These are phyloP conservation scores for Extremus antarcticus DNA, from an alignment of 495 filamentous ascomycete genomes.

Conservation along the genomic window DNA sequence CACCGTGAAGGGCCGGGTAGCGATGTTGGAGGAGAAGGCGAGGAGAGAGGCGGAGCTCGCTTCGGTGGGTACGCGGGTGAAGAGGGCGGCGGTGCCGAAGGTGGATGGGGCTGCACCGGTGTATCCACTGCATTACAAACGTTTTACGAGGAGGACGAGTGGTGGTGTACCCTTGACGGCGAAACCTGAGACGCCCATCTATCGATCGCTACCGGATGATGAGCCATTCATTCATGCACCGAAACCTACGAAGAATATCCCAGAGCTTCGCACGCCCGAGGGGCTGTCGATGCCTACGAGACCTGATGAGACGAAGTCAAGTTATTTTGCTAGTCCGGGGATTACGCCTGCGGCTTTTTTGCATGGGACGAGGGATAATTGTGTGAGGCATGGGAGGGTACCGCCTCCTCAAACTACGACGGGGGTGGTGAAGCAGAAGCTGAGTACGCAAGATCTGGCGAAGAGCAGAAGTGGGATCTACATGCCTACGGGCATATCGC, in stretches of 20 bases:
- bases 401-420: neutral
- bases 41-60: neutral
- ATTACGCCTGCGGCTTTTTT: constrained; percentile 1
- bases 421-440: neutral
- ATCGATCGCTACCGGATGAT: neutral
- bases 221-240: constrained; percentile 7
- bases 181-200: constrained; percentile 9
- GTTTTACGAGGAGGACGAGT: constrained; percentile 5
- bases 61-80: neutral
- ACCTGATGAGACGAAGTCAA: neutral
- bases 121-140: constrained; percentile 12
- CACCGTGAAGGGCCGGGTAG: constrained; percentile 3
- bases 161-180: neutral
- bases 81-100: neutral
- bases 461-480: constrained; percentile 12
- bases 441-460: neutral
- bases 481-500: constrained; percentile 9
- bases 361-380: constrained; percentile 7
- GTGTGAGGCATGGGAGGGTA: constrained; percentile 14
- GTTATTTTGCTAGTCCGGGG: neutral
- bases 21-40: constrained; percentile 6
- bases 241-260: constrained; percentile 8
- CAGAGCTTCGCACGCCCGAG: neutral
- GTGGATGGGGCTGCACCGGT: neutral
- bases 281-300: neutral